Conservation (phyloP, 2,329 filamentous ascomycete genomes). For the Botrytis aclada region DNA sequence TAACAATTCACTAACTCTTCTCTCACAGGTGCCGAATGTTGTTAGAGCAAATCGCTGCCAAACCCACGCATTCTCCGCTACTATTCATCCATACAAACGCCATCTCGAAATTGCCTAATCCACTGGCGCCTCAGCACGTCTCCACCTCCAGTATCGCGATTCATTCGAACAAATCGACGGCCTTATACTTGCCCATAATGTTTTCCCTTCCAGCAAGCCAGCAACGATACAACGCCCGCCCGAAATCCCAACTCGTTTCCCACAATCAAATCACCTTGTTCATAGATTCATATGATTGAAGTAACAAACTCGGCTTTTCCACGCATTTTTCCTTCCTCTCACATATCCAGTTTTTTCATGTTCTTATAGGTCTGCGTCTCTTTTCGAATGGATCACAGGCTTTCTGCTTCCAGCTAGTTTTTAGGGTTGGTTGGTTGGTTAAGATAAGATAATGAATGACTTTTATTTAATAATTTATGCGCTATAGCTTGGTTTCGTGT, state of each 20-base stretch:
- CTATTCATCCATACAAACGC: not conserved
- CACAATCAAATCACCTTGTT: not conserved
- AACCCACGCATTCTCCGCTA: not conserved
- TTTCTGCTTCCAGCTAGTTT: slow-evolving; percentile 10
- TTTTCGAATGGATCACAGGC: slow-evolving; percentile 8
- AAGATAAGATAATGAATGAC: slow-evolving; percentile 16
- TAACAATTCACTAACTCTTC: not conserved
- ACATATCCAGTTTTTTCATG: not conserved
- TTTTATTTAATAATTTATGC: slow-evolving; percentile 12
- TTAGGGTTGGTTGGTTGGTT: slow-evolving; percentile 11
- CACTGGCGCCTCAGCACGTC: not conserved
- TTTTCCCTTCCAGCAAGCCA: not conserved
- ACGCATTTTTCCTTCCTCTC: slow-evolving; percentile 10
- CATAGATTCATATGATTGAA: not conserved
- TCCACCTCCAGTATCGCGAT: not conserved
- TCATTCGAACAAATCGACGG: not conserved
- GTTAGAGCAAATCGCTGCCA: not conserved
- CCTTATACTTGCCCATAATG: slow-evolving; percentile 4
- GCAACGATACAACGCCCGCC: not conserved
- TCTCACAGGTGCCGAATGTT: slow-evolving; percentile 15
- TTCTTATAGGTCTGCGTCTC: slow-evolving; percentile 5
- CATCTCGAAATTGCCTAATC: not conserved
- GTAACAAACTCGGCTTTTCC: not conserved
- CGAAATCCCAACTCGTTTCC: not conserved
- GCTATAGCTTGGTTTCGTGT: not conserved